Evolutionary conservation across 768 basidiomycete species (phyloP).

Genomic region (Podaxis sp.): DNA sequence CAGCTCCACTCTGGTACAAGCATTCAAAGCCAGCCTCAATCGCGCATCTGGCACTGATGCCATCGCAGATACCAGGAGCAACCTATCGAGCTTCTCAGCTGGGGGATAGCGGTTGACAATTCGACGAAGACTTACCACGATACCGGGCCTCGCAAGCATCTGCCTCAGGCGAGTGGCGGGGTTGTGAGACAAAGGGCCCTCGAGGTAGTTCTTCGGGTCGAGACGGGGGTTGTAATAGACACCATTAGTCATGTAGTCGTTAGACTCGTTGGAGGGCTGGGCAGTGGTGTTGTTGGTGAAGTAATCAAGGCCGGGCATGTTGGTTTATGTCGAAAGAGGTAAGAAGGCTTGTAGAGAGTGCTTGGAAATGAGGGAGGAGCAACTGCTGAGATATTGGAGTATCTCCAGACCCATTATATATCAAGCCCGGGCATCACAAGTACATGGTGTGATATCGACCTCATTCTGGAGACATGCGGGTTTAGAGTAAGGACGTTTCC

Average conservation of each 20-base stretch:
- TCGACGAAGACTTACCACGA: conserved; percentile 48
- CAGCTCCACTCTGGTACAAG: conserved; percentile 76
- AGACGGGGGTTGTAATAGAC: conserved; percentile 63
- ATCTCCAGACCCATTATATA: neutral
- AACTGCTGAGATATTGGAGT: neutral
- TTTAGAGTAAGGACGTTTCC: conserved; percentile 1
- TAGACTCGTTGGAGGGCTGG: neutral
- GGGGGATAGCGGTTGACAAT: neutral
- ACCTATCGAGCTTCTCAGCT: conserved; percentile 33
- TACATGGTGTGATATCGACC: neutral
- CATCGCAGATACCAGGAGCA: conserved; percentile 71
- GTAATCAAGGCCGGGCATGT: conserved; percentile 12
- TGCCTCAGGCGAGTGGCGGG: conserved; percentile 66
- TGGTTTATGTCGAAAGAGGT: neutral
- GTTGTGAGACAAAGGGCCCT: conserved; percentile 62
- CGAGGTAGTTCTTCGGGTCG: conserved; percentile 64
- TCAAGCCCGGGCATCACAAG: neutral
- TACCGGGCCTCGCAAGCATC: conserved; percentile 62
- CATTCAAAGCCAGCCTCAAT: conserved; percentile 76
- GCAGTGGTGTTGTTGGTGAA: neutral
- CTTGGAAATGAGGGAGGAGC: neutral
- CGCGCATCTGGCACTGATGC: conserved; percentile 71
- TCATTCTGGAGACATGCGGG: neutral
- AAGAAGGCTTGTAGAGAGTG: neutral
- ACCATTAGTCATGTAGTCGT: conserved; percentile 8